Conservation (phyloP, 768 basidiomycete genomes). For the Phaffia tasmanica region DNA sequence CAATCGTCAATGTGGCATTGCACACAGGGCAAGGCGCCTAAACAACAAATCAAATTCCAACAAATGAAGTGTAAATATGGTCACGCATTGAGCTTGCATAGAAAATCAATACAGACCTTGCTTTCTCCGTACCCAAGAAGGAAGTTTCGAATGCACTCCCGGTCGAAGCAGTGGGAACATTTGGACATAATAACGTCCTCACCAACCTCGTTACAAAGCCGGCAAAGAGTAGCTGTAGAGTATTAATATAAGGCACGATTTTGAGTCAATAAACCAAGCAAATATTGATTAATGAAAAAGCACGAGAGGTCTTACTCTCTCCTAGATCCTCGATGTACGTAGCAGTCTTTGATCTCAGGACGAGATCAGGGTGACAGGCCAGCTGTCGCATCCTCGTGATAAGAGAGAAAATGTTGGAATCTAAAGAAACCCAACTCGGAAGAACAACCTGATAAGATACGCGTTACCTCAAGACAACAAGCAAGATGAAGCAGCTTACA, state of each 20-base stretch:
- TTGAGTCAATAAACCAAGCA: background rate
- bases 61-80: background rate
- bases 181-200: slow-evolving; percentile 93
- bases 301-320: slow-evolving; percentile 4
- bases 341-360: slow-evolving; percentile 22
- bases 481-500: slow-evolving; percentile 61
- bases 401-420: slow-evolving; percentile 44
- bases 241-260: background rate
- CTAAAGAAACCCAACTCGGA: slow-evolving; percentile 24
- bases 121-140: slow-evolving; percentile 39
- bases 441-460: background rate
- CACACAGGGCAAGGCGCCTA: slow-evolving; percentile 92
- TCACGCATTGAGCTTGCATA: background rate
- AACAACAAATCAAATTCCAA: too few relatives aligned
- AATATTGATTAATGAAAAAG: background rate
- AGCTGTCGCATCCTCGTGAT: slow-evolving; percentile 93
- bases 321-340: slow-evolving; percentile 23
- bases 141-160: slow-evolving; percentile 91
- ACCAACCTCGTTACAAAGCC: slow-evolving; percentile 91
- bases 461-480: slow-evolving; percentile 46
- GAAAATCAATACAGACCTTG: background rate
- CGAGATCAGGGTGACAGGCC: slow-evolving; percentile 54
- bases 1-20: slow-evolving; percentile 81
- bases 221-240: slow-evolving; percentile 47
- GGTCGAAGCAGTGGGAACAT: slow-evolving; percentile 88